These are phyloP conservation scores for Panaeolus cyanescens DNA, from an alignment of 768 basidiomycete species.

Conservation along the genomic window DNA sequence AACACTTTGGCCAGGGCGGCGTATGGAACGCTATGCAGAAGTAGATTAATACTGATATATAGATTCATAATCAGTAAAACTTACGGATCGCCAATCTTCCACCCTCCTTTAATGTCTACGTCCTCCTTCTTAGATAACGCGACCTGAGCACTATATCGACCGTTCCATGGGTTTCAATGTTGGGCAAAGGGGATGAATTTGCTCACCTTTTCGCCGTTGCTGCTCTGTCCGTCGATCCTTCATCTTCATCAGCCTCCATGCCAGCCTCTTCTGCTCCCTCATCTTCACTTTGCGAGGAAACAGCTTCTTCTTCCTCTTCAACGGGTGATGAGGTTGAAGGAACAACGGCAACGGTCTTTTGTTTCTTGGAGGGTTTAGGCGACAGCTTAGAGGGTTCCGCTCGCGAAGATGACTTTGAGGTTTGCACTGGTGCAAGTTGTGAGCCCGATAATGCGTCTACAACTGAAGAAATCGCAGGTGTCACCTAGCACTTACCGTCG, in stretches of 20 bases:
- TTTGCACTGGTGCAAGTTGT: neutral
- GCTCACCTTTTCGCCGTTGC: constrained; percentile 65
- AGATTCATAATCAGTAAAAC: constrained; percentile 28
- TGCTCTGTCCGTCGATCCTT: constrained; percentile 34
- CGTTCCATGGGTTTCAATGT: neutral
- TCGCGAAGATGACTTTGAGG: neutral
- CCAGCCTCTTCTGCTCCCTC: constrained; percentile 29
- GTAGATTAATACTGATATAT: constrained; percentile 1
- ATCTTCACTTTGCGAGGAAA: constrained; percentile 23
- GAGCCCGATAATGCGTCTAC: neutral
- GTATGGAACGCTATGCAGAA: constrained; percentile 77
- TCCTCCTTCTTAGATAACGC: constrained; percentile 60
- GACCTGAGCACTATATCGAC: constrained; percentile 59
- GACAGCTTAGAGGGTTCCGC: constrained; percentile 6
- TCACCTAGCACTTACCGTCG: neutral
- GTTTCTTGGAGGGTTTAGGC: neutral
- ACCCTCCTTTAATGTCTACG: constrained; percentile 78
- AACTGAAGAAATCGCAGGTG: neutral
- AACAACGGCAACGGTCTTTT: neutral
- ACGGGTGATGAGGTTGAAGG: neutral
- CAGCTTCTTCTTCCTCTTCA: constrained; percentile 13
- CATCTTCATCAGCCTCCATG: constrained; percentile 28
- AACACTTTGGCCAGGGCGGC: constrained; percentile 90
- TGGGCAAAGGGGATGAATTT: neutral
- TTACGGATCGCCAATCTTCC: constrained; percentile 85